These are phyloP conservation scores for Powellomyces hirtus DNA, from an alignment of 192 early-diverging fungal genomes.

Conservation along the genomic window DNA sequence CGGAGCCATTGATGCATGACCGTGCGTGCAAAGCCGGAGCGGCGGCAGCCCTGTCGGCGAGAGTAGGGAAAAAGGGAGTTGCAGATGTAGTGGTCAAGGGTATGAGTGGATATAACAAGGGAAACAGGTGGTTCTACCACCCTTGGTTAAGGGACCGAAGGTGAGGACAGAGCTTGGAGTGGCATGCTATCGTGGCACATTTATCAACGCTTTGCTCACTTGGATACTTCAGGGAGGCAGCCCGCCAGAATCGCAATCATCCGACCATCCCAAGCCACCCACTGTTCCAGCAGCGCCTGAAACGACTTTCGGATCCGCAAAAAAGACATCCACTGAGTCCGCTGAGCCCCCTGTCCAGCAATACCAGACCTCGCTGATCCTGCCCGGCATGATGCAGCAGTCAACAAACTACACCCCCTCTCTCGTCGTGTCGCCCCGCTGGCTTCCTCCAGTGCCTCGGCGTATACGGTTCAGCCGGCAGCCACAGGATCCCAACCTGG, in stretches of 20 bases:
- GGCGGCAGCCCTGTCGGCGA: background rate
- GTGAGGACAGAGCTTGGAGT: background rate
- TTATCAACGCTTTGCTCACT: background rate
- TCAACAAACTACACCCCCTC: background rate
- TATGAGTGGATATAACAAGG: background rate
- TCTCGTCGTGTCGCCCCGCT: background rate
- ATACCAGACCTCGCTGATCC: slow-evolving; percentile 2
- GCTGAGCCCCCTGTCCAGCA: too few species aligned
- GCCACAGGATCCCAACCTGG: background rate
- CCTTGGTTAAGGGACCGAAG: too few species aligned
- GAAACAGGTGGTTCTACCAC: background rate
- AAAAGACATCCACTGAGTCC: too few species aligned
- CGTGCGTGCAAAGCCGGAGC: slow-evolving; percentile 9
- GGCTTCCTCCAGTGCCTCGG: background rate
- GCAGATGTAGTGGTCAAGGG: background rate
- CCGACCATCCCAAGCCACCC: too few species aligned
- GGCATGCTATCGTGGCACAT: background rate
- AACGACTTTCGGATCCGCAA: too few species aligned
- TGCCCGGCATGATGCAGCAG: background rate
- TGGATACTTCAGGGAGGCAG: too few species aligned
- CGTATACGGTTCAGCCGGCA: background rate
- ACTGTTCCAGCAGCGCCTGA: too few species aligned
- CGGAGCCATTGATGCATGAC: slow-evolving; percentile 12
- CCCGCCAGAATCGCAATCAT: too few species aligned
- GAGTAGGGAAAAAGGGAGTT: background rate